Evolutionary conservation across 306 rosid genomes (phyloP).

Genomic region (Vigna radiata): DNA sequence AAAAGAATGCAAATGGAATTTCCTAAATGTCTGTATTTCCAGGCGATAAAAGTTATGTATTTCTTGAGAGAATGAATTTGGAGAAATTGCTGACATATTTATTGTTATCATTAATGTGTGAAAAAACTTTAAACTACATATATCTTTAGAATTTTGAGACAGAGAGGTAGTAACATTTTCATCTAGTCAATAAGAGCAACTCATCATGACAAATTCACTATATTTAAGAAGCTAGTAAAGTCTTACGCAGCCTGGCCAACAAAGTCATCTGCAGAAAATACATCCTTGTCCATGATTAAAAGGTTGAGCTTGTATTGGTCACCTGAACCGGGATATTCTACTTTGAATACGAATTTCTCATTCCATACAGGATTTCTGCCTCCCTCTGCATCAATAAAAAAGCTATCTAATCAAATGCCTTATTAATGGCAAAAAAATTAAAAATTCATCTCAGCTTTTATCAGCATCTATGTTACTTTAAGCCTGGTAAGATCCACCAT

Average conservation of each 20-base stretch:
- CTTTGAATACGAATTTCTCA: slow-evolving; percentile 75
- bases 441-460: slow-evolving; percentile 21
- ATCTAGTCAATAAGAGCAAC: background rate
- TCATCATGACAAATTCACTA: background rate
- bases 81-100: too few species aligned
- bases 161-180: background rate
- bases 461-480: background rate
- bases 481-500: background rate
- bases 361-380: slow-evolving; percentile 79
- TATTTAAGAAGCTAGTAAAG: background rate
- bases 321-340: slow-evolving; percentile 84
- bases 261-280: slow-evolving; percentile 75
- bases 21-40: too few species aligned
- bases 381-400: slow-evolving; percentile 59
- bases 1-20: too few species aligned
- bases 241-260: slow-evolving; percentile 80
- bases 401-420: background rate
- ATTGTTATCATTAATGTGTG: too few species aligned
- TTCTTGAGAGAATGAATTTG: too few species aligned
- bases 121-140: too few species aligned
- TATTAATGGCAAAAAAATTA: background rate
- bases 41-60: too few species aligned
- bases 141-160: too few species aligned
- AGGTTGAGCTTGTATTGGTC: slow-evolving; percentile 67
- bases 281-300: slow-evolving; percentile 79